Evolutionary conservation across 2,329 filamentous ascomycete genomes (phyloP).

Genomic region (Cladosporium sphaerospermum): DNA sequence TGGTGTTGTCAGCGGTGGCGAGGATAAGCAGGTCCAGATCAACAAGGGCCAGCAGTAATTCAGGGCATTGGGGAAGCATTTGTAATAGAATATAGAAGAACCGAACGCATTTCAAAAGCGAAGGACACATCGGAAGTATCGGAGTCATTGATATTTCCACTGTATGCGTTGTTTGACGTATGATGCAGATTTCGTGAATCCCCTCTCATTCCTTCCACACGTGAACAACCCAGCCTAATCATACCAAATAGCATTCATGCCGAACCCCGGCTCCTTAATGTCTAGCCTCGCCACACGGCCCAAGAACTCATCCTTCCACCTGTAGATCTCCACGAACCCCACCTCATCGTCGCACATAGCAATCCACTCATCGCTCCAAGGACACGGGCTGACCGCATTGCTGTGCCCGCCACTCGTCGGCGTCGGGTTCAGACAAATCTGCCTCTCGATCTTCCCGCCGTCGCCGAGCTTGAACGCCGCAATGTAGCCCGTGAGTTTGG

Average conservation of each 20-base stretch:
- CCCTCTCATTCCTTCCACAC: neutral
- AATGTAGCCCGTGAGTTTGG: conserved; percentile 73
- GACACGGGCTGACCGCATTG: conserved; percentile 78
- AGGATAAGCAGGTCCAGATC: conserved; percentile 92
- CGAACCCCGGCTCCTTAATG: conserved; percentile 81
- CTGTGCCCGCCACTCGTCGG: conserved; percentile 83
- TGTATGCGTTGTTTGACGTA: too few species aligned
- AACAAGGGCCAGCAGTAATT: conserved; percentile 50
- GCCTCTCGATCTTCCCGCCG: conserved; percentile 63
- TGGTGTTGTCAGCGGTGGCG: conserved; percentile 84
- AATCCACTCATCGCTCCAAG: conserved; percentile 84
- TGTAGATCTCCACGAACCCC: conserved; percentile 80
- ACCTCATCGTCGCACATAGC: conserved; percentile 84
- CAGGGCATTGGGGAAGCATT: neutral
- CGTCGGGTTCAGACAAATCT: conserved; percentile 76
- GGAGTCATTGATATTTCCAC: too few species aligned
- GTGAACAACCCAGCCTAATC: conserved; percentile 45
- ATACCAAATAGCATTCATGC: conserved; percentile 97
- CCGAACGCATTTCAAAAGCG: neutral
- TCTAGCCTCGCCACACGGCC: conserved; percentile 69
- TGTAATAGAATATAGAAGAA: neutral
- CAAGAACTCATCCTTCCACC: conserved; percentile 77
- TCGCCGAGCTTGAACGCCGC: conserved; percentile 67
- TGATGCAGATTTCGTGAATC: too few species aligned
- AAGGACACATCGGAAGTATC: neutral